Evolutionary conservation across 208 protist species (phyloP), one percentile per base, ranked within the genome.

Genomic region (Crithidia fasciculata): DNA sequence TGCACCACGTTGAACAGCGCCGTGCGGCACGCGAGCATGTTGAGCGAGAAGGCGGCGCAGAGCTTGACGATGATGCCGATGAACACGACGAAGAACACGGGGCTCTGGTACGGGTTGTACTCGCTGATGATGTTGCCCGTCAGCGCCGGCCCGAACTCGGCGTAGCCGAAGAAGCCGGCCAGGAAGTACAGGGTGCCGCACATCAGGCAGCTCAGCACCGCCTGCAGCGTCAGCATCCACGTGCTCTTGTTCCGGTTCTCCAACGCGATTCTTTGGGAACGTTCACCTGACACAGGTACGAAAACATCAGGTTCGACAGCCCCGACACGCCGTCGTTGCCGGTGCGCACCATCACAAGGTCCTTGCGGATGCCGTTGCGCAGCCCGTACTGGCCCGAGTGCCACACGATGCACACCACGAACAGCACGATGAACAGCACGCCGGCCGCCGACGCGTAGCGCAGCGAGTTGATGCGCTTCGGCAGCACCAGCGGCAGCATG

Each of bases 101-200:
- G 78, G 43, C 87, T 64, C 41, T 81, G 58, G 40, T 87, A 47
- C 19, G 88, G n/a, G 66, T 93, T 78, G 72, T 77, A 93, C 72
- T 86, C 87, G 44, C 80, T 65, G 6, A 90, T 74, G 3, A 88
- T 66, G 43, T 80, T 85, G 18, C 81, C 80, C 64, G 68, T n/a
- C 44, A 79, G 58, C 2, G 56, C 39, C 16, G 56, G 67, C 50
- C 39, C 87, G 86, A 96, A 96, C 40, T 94, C 86, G n/a, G 91
- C 79, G 78, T 92, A 92, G 40, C 85, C 86, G 58, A 93, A 91
- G 57, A 90, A 8, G 43, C 88, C 88, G 43, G 71, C 79, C 5
- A 91, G 15, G 58, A 83, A 77, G 72, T 96, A 96, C 16, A 96
- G 57, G n/a, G n/a, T n/a, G 28, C 75, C 83, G 74, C 86, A 92